Conservation (phyloP, 2,329 filamentous ascomycete species). For the Stromatinia cepivora region DNA sequence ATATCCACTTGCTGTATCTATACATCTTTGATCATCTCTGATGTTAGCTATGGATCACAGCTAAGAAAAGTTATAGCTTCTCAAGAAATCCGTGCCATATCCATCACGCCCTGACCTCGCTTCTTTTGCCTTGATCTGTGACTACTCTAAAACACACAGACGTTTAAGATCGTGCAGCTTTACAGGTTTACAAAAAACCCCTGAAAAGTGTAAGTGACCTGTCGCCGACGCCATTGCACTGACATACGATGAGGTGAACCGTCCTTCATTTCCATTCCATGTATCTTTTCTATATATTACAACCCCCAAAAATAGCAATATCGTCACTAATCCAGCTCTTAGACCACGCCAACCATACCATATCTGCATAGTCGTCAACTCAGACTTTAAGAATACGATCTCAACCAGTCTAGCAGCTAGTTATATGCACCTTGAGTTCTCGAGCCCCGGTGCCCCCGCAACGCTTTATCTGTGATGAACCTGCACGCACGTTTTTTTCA, state of each 20-base stretch:
- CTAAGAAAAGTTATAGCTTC: neutral
- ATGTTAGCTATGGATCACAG: neutral
- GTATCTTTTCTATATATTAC: neutral
- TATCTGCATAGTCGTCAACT: conserved; percentile 3
- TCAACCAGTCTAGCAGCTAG: neutral
- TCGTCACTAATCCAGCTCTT: neutral
- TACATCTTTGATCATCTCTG: neutral
- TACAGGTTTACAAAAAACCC: neutral
- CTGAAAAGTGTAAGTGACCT: neutral
- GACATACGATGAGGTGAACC: conserved; percentile 11
- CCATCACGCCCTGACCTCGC: neutral
- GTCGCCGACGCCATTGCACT: neutral
- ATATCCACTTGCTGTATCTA: neutral
- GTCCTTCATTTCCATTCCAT: neutral
- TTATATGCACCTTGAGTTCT: neutral
- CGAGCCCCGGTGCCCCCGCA: neutral
- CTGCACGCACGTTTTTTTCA: conserved; percentile 9
- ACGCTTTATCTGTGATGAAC: neutral
- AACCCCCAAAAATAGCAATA: conserved; percentile 8
- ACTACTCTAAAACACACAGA: neutral
- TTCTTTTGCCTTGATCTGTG: neutral
- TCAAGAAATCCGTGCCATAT: neutral
- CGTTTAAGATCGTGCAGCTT: conserved; percentile 3
- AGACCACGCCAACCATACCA: neutral
- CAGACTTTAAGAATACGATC: neutral